Percentiles rank a stretch among this genome's conserved stretches.
These are phyloP conservation scores for Elongisporangium prolatum DNA, from an alignment of 352 stramenopile genomes.

Conservation along the genomic window DNA sequence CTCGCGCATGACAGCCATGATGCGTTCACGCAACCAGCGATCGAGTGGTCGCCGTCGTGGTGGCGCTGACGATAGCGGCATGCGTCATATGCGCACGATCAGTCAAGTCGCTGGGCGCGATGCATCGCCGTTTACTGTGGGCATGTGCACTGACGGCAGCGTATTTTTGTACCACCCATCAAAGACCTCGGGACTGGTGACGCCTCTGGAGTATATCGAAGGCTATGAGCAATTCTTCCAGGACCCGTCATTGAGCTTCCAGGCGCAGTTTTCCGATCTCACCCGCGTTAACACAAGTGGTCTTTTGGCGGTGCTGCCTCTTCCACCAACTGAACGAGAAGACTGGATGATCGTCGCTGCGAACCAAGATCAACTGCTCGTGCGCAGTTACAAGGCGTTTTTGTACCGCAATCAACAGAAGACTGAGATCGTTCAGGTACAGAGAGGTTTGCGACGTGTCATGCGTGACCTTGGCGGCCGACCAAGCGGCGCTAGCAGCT, in stretches of 20 bases:
- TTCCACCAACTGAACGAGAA: constrained; percentile 47
- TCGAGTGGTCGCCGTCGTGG: constrained; percentile 33
- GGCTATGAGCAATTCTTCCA: constrained; percentile 84
- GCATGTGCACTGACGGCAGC: constrained; percentile 80
- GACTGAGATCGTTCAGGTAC: constrained; percentile 36
- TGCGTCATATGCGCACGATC: constrained; percentile 70
- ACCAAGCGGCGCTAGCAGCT: constrained; percentile 13
- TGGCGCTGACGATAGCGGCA: constrained; percentile 27
- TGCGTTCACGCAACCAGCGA: constrained; percentile 39
- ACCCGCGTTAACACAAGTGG: constrained; percentile 72
- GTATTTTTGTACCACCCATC: constrained; percentile 70
- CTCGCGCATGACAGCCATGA: constrained; percentile 20
- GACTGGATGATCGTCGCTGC: constrained; percentile 76
- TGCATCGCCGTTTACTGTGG: constrained; percentile 57
- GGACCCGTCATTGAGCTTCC: constrained; percentile 64
- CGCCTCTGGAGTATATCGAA: constrained; percentile 66
- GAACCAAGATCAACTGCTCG: constrained; percentile 67
- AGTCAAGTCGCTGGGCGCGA: constrained; percentile 63
- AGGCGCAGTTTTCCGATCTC: constrained; percentile 74
- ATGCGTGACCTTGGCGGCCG: constrained; percentile 32
- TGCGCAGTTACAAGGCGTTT: constrained; percentile 63
- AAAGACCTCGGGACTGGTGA: constrained; percentile 48
- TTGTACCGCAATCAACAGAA: constrained; percentile 52
- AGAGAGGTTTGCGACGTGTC: constrained; percentile 36
- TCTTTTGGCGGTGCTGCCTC: constrained; percentile 53